Evolutionary conservation across 2,329 filamentous ascomycete species (phyloP).

Genomic region (Xylogone sp.): DNA sequence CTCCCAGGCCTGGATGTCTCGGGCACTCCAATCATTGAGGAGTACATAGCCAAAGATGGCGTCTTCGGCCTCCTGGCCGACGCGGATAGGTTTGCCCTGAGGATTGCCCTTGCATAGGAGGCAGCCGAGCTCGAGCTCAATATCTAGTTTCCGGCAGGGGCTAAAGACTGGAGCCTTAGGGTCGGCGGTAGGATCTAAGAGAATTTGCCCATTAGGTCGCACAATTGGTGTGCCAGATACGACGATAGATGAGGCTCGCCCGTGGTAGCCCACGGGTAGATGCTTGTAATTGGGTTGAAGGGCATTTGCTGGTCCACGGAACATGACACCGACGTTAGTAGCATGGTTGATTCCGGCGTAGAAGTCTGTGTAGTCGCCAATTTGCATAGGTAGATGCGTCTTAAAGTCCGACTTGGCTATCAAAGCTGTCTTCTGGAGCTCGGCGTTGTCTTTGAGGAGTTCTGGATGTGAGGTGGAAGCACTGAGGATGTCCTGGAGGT

Average conservation of each 20-base stretch:
- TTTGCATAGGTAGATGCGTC: constrained; percentile 70
- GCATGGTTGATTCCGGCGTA: constrained; percentile 79
- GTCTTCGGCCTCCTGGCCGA: constrained; percentile 59
- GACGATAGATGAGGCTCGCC: constrained; percentile 71
- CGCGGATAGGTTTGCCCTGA: constrained; percentile 59
- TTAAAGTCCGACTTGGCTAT: constrained; percentile 55
- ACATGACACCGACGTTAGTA: constrained; percentile 57
- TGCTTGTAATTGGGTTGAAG: constrained; percentile 80
- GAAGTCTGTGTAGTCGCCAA: constrained; percentile 84
- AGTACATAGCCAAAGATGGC: constrained; percentile 76
- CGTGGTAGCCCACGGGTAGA: constrained; percentile 79
- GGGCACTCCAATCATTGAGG: constrained; percentile 84
- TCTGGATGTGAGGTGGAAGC: constrained; percentile 55
- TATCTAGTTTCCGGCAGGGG: constrained; percentile 65
- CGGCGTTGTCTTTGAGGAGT: constrained; percentile 58
- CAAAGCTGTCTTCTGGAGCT: constrained; percentile 53
- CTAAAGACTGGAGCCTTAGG: constrained; percentile 61
- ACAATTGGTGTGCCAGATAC: constrained; percentile 69
- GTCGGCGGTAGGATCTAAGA: constrained; percentile 58
- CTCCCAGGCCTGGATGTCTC: constrained; percentile 82
- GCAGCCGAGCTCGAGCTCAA: constrained; percentile 77
- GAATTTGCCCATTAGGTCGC: constrained; percentile 73
- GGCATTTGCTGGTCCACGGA: constrained; percentile 68
- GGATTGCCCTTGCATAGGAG: constrained; percentile 65
- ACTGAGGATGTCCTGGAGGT: constrained; percentile 64